Percentiles rank a stretch among this genome's conserved stretches.
Conservation (phyloP, 768 basidiomycete species). For the Inosperma sp. region DNA sequence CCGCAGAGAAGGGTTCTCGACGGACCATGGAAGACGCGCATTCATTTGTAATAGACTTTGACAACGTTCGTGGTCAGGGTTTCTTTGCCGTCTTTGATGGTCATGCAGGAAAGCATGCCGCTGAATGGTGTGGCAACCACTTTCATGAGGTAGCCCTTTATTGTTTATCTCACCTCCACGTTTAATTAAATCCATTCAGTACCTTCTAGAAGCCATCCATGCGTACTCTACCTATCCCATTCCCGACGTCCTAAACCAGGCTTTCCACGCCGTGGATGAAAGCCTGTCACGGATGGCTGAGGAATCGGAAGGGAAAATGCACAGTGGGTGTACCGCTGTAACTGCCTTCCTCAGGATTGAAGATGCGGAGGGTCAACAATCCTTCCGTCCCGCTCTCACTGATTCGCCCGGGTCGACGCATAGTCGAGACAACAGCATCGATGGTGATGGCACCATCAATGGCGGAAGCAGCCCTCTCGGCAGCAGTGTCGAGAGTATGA, state of each 20-base stretch:
- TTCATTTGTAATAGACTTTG: conserved; percentile 94
- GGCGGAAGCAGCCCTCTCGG: conserved; percentile 30
- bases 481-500: conserved; percentile 42
- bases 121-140: conserved; percentile 96
- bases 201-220: conserved; percentile 65
- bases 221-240: conserved; percentile 54
- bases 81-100: conserved; percentile 99
- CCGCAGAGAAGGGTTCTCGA: conserved; percentile 85
- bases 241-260: conserved; percentile 87
- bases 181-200: conserved; percentile 40
- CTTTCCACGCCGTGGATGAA: conserved; percentile 90
- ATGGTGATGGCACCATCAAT: conserved; percentile 23
- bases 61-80: conserved; percentile 85
- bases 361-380: conserved; percentile 67
- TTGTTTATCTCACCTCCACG: not conserved
- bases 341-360: conserved; percentile 93
- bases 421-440: conserved; percentile 30
- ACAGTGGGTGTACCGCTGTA: conserved; percentile 96
- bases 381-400: conserved; percentile 45
- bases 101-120: conserved; percentile 97
- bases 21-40: conserved; percentile 98
- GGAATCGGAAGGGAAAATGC: conserved; percentile 86
- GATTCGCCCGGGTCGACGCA: conserved; percentile 35
- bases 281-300: conserved; percentile 80
- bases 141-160: conserved; percentile 73